Base-by-base conservation (phyloP, 2,329 filamentous ascomycete species). In the Fusarium globosum region DNA sequence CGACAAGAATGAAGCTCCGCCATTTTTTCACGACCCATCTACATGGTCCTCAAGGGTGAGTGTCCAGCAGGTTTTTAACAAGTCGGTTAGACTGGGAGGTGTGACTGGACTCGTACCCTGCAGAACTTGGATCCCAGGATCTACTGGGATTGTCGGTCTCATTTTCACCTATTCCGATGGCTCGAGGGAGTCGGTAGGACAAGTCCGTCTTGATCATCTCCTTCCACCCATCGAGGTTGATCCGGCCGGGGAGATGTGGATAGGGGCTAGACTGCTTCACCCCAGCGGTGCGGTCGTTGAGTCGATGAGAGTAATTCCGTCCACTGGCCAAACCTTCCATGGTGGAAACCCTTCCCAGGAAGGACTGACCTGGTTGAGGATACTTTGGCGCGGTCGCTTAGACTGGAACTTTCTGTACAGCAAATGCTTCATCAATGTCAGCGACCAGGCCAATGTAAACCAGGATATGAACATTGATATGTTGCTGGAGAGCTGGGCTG, bases 91-190 rank as follows among this genome's bases (percentile, higher is more conserved):
- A 13, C 61, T 70, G 36, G 67, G 39, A 15, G 41, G 33, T 8
- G 39, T 69, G 9, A 51, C 64, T 15, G 35, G 38, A 11, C 28
- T 58, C 18, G 20, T 51, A 4, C 39, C 35, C 16, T 71, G 63
- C 16, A 58, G 9, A 30, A 38, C 57, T 11, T 72, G 63, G 69
- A 39, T 48, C 16, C 68, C 58, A 28, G 46, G 57, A 7, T 56
- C 68, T 21, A 56, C 39, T 12, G 55, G 61, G 14, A 59, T 72
- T 15, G 68, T 55, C 36, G 68, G 69, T 5, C 69, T 69, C 14
- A 13, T 59, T 9, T 46, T 71, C 7, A 41, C 43, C 4, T 69
- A 52, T 16, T 60, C 60, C 10, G 68, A 70, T 55, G 66, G 66
- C 7, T 68, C 49, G 38, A 30, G 51, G 16, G 68, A 72, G 12